Conservation (phyloP, 495 filamentous ascomycete genomes). For the Podospora didyma region DNA sequence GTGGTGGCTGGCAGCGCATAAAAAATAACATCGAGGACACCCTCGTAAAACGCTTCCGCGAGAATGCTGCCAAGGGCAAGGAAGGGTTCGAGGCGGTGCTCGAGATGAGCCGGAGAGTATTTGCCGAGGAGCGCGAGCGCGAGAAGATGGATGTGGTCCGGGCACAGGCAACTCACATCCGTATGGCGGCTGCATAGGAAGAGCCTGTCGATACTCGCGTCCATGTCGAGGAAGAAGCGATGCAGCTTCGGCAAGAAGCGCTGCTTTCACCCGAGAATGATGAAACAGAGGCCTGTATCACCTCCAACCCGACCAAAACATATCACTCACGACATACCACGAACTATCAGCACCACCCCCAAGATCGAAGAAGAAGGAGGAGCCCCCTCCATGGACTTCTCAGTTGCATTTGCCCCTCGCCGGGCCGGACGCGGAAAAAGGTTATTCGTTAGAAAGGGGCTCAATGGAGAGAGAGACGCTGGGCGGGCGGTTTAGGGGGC, state of each 20-base stretch:
- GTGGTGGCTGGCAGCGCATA: constrained; percentile 93
- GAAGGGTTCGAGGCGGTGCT: constrained; percentile 94
- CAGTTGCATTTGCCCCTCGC: not conserved
- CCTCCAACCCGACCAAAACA: not conserved
- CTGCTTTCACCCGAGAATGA: not conserved
- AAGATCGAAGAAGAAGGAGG: not conserved
- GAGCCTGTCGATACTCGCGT: not conserved
- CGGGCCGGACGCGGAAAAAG: not conserved
- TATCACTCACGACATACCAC: not conserved
- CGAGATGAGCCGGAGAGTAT: constrained; percentile 88
- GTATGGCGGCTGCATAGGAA: constrained; percentile 14
- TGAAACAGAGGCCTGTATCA: not conserved
- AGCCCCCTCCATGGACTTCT: not conserved
- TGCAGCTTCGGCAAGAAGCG: not conserved
- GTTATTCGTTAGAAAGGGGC: constrained; percentile 7
- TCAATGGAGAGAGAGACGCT: constrained; percentile 2
- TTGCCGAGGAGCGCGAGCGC: constrained; percentile 71
- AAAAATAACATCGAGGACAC: constrained; percentile 91
- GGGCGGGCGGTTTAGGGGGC: not conserved
- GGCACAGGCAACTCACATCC: constrained; percentile 27
- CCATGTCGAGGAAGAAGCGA: not conserved
- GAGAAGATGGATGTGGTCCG: constrained; percentile 27
- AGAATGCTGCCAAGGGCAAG: constrained; percentile 84
- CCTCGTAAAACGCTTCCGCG: constrained; percentile 78
- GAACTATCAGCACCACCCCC: constrained; percentile 10